Conservation (phyloP, 495 filamentous ascomycete genomes). For the Podospora pseudoanserina region DNA sequence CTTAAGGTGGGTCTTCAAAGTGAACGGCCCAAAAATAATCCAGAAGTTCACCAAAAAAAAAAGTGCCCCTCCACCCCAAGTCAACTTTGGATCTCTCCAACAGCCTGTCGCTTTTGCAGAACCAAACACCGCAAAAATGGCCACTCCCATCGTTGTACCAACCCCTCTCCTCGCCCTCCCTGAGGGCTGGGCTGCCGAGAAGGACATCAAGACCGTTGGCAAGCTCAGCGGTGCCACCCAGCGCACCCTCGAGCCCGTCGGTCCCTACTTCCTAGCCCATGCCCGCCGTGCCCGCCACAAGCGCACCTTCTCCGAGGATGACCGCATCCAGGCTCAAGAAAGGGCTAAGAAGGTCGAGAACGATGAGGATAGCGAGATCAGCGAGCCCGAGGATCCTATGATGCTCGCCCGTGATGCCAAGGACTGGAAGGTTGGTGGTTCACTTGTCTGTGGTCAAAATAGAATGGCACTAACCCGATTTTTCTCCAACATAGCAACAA, state of each 20-base stretch:
- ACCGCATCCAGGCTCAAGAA: constrained; percentile 90
- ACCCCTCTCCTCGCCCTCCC: constrained; percentile 72
- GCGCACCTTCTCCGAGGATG: constrained; percentile 97
- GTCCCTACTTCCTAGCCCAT: constrained; percentile 95
- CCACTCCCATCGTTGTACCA: constrained; percentile 28
- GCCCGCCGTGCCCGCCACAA: constrained; percentile 93
- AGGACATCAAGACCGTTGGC: constrained; percentile 82
- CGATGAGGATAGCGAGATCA: constrained; percentile 83
- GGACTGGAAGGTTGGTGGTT: constrained; percentile 86
- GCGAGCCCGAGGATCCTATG: constrained; percentile 85
- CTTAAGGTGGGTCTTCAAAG: constrained; percentile 5
- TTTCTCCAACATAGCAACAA: constrained; percentile 59
- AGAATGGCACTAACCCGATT: constrained; percentile 26
- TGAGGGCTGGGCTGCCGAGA: constrained; percentile 79
- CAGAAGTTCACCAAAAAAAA: constrained; percentile 21
- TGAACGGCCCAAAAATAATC: constrained; percentile 25
- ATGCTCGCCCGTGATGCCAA: constrained; percentile 91
- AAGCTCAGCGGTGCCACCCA: constrained; percentile 65
- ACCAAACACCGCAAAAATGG: constrained; percentile 34
- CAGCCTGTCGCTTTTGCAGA: constrained; percentile 6
- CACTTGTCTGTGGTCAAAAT: neutral
- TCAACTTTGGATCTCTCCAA: constrained; percentile 4
- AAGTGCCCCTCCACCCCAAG: constrained; percentile 24
- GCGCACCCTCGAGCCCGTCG: constrained; percentile 89
- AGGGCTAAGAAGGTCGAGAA: constrained; percentile 94